These are phyloP conservation scores for Saccharomycodes ludwigii DNA, from an alignment of 805 yeast genomes.

Conservation along the genomic window DNA sequence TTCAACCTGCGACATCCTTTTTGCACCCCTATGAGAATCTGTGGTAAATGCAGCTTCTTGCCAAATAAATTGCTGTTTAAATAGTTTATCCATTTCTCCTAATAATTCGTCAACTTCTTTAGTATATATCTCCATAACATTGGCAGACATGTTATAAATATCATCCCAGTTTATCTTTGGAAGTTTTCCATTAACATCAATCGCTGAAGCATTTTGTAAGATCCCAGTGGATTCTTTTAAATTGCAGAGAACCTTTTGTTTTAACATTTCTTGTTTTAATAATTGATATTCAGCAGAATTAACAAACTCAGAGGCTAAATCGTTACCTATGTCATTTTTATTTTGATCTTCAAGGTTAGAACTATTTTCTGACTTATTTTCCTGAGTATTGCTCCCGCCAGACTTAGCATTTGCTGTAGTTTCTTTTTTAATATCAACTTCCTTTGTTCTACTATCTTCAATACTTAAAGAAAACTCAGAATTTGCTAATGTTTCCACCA, in stretches of 20 bases:
- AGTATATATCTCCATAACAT: constrained; percentile 20
- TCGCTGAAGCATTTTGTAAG: background rate
- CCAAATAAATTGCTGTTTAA: constrained; percentile 20
- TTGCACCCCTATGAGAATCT: constrained; percentile 21
- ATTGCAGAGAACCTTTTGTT: background rate
- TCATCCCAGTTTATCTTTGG: constrained; percentile 19
- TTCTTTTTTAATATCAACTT: no score
- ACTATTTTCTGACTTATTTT: no score
- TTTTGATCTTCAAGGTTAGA: no score
- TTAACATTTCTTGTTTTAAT: background rate
- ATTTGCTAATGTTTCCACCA: no score
- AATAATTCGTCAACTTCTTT: constrained; percentile 15
- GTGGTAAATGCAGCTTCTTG: constrained; percentile 22
- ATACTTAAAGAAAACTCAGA: no score
- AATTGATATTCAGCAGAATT: no score
- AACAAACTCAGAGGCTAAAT: no score
- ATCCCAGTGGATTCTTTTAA: constrained; percentile 1
- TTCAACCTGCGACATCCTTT: constrained; percentile 15
- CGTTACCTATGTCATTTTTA: no score
- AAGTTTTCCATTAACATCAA: background rate
- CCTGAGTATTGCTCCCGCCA: no score
- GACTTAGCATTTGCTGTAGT: no score
- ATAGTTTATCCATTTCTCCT: constrained; percentile 13
- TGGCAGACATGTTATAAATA: constrained; percentile 18
- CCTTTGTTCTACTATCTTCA: no score